Percentiles rank a stretch among this genome's conserved stretches.
Conservation (phyloP, 768 basidiomycete genomes). For the Dioszegia crocea region DNA sequence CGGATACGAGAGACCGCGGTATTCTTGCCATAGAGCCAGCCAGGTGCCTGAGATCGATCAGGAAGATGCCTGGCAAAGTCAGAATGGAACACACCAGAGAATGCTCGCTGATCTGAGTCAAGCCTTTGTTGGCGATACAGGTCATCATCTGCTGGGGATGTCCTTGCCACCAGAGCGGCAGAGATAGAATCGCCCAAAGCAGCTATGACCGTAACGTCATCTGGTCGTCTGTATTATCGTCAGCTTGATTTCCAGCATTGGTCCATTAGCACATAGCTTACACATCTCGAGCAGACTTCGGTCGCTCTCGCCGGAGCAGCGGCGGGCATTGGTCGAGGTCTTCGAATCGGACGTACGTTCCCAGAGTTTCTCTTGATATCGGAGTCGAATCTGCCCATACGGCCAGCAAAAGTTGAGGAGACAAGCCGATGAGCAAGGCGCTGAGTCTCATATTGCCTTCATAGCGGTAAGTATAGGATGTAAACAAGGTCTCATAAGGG, state of each 20-base stretch:
- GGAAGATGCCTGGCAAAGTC: background rate
- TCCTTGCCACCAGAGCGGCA: slow-evolving; percentile 41
- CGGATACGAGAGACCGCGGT: slow-evolving; percentile 33
- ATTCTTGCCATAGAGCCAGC: slow-evolving; percentile 15
- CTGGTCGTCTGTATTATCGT: slow-evolving; percentile 39
- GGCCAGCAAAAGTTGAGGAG: too few relatives aligned
- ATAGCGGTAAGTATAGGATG: too few relatives aligned
- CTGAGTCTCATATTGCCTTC: too few relatives aligned
- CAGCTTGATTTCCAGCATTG: background rate
- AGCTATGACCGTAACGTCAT: slow-evolving; percentile 47
- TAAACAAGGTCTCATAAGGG: too few relatives aligned
- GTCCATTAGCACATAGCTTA: slow-evolving; percentile 10
- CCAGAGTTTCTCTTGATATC: too few relatives aligned
- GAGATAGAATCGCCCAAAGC: slow-evolving; percentile 51
- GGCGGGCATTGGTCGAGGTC: slow-evolving; percentile 23
- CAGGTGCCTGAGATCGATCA: background rate
- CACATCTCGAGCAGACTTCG: slow-evolving; percentile 29
- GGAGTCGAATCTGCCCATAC: too few relatives aligned
- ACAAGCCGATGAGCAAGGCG: too few relatives aligned
- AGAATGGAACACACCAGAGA: background rate
- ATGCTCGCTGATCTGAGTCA: background rate
- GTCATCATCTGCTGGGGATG: slow-evolving; percentile 10
- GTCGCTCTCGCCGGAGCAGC: background rate
- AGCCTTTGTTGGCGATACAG: background rate
- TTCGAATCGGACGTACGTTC: slow-evolving; percentile 20